These are phyloP conservation scores for Trichoderma cornu-damae DNA, from an alignment of 2,329 filamentous ascomycete species.

Conservation along the genomic window DNA sequence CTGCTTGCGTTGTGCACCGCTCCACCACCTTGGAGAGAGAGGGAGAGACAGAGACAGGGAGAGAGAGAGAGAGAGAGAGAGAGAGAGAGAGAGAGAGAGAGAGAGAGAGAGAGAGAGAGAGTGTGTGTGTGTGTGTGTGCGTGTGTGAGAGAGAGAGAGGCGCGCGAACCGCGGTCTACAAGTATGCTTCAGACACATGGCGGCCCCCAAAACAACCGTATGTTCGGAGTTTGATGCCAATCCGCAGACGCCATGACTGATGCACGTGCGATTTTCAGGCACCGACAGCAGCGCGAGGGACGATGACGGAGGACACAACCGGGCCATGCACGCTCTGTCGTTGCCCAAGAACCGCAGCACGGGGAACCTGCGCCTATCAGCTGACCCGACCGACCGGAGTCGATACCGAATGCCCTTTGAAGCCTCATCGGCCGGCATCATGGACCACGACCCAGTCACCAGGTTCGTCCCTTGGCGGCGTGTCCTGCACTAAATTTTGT, in stretches of 20 bases:
- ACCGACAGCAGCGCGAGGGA: slow-evolving; percentile 32
- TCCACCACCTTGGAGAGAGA: slow-evolving; percentile 20
- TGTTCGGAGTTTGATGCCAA: slow-evolving; percentile 20
- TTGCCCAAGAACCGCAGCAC: slow-evolving; percentile 62
- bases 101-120: too few species aligned
- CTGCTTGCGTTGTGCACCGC: slow-evolving; percentile 15
- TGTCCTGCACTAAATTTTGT: not conserved
- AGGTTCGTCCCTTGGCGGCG: slow-evolving; percentile 49
- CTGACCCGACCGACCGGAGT: slow-evolving; percentile 49
- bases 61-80: too few species aligned
- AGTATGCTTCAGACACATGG: slow-evolving; percentile 43
- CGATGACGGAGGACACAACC: slow-evolving; percentile 40
- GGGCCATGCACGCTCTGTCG: slow-evolving; percentile 44
- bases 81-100: too few species aligned
- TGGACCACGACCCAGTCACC: slow-evolving; percentile 65
- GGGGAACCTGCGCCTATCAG: slow-evolving; percentile 51
- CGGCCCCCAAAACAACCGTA: slow-evolving; percentile 39
- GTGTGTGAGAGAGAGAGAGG: too few species aligned
- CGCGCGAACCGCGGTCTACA: slow-evolving; percentile 26
- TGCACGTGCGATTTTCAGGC: slow-evolving; percentile 28
- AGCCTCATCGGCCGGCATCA: slow-evolving; percentile 51
- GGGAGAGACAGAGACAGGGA: too few species aligned
- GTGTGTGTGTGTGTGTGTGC: too few species aligned
- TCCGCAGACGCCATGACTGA: slow-evolving; percentile 19
- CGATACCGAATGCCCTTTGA: slow-evolving; percentile 74